Conservation (phyloP, 73 alveolate genomes). For the Tetrahymena borealis region DNA sequence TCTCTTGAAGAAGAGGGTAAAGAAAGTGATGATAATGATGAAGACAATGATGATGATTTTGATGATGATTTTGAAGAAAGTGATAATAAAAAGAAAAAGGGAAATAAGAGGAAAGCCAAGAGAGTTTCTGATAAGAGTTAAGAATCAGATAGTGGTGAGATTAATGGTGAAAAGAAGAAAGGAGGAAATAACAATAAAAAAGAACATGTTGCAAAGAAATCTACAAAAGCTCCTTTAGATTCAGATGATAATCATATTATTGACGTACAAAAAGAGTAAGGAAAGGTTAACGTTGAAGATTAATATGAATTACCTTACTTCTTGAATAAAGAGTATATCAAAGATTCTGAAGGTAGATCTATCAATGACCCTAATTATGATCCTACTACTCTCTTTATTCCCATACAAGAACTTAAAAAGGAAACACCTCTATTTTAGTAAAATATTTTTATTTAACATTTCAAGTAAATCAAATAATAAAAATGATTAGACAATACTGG, state of each 20-base stretch:
- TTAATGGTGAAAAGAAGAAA: too few species aligned
- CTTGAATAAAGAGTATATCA: conserved; percentile 40
- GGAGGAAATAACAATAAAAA: neutral
- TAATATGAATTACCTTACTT: conserved; percentile 50
- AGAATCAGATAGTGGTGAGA: neutral
- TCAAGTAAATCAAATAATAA: neutral
- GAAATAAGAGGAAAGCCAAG: neutral
- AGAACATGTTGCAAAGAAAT: neutral
- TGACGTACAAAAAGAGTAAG: neutral
- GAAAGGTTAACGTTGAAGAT: neutral
- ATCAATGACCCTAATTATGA: conserved; percentile 65
- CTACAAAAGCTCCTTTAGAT: neutral
- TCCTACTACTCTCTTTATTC: conserved; percentile 67
- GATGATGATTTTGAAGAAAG: neutral
- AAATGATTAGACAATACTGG: conserved; percentile 68
- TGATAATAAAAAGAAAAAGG: neutral
- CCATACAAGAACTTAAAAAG: conserved; percentile 43
- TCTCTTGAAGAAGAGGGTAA: neutral
- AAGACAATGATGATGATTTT: neutral
- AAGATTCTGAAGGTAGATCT: conserved; percentile 51
- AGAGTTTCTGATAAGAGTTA: neutral
- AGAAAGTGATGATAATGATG: neutral
- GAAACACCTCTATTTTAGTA: conserved; percentile 52
- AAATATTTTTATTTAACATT: neutral
- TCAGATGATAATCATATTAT: neutral